Conservation (phyloP, 768 basidiomycete genomes). For the Leccinum ochraceum region DNA sequence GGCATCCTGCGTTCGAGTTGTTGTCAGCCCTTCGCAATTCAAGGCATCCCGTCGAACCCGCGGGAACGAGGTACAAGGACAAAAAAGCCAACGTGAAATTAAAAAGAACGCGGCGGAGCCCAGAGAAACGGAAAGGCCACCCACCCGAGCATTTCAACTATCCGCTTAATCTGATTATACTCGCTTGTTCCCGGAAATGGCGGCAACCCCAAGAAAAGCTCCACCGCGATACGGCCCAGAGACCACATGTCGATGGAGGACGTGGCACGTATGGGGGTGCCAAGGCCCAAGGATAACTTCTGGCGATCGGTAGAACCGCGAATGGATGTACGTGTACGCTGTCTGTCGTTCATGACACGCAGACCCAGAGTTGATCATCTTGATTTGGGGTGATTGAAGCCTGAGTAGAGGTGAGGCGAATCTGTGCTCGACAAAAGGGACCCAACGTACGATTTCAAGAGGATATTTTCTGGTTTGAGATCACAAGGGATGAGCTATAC, state of each 20-base stretch:
- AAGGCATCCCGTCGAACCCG: not conserved
- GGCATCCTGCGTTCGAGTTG: slow-evolving; percentile 60
- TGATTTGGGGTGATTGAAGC: slow-evolving; percentile 95
- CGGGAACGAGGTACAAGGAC: not conserved
- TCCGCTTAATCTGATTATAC: slow-evolving; percentile 96
- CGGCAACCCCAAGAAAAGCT: slow-evolving; percentile 94
- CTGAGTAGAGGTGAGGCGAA: slow-evolving; percentile 39
- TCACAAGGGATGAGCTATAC: slow-evolving; percentile 97
- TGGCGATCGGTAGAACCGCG: slow-evolving; percentile 96
- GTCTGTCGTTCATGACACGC: slow-evolving; percentile 99
- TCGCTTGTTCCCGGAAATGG: slow-evolving; percentile 99
- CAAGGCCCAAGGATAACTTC: slow-evolving; percentile 97
- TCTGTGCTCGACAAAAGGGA: not conserved
- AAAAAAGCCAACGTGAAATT: not conserved
- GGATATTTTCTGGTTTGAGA: slow-evolving; percentile 97
- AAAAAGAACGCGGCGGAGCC: not conserved
- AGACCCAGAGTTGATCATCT: slow-evolving; percentile 99
- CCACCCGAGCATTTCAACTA: slow-evolving; percentile 98
- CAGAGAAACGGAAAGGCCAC: slow-evolving; percentile 31
- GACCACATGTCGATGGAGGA: slow-evolving; percentile 99
- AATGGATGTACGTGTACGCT: slow-evolving; percentile 99
- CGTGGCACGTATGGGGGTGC: slow-evolving; percentile 87
- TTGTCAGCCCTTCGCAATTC: not conserved
- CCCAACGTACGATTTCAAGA: slow-evolving; percentile 81
- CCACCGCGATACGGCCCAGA: slow-evolving; percentile 96